A percentile compares a stretch with the other conserved stretches of the same genome.
Conservation (phyloP, 2,329 filamentous ascomycete genomes). For the Cordyceps javanica region DNA sequence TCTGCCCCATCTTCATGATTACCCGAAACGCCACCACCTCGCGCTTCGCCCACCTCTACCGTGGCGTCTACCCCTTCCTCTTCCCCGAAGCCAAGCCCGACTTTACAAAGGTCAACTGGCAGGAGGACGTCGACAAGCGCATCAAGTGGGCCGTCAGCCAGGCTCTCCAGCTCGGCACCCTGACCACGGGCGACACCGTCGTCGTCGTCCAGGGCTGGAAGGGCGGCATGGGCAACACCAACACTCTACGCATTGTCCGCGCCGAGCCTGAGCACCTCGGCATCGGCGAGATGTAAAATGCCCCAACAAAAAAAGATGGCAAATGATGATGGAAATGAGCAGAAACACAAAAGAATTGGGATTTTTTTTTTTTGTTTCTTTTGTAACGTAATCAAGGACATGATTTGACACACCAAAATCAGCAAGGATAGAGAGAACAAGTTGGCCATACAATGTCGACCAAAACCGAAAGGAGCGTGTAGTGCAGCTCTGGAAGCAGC, state of each 20-base stretch:
- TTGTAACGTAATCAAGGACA: slow-evolving; percentile 5
- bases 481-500: background rate
- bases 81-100: slow-evolving; percentile 93
- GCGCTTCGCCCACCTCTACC: slow-evolving; percentile 90
- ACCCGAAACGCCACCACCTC: slow-evolving; percentile 79
- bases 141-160: slow-evolving; percentile 94
- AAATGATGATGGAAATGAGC: background rate
- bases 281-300: slow-evolving; percentile 37
- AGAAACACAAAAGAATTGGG: slow-evolving; percentile 1
- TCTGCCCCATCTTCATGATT: slow-evolving; percentile 99
- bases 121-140: slow-evolving; percentile 95
- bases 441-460: background rate
- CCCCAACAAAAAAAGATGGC: background rate
- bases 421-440: background rate
- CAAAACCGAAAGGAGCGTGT: background rate
- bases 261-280: slow-evolving; percentile 54
- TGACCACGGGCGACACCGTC: slow-evolving; percentile 66
- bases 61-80: slow-evolving; percentile 95
- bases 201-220: slow-evolving; percentile 88
- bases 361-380: slow-evolving; percentile 8
- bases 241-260: slow-evolving; percentile 64
- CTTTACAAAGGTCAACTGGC: slow-evolving; percentile 89
- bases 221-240: slow-evolving; percentile 87
- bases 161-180: slow-evolving; percentile 74
- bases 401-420: background rate